These are phyloP conservation scores for Monilinia polystroma DNA, from an alignment of 2,329 filamentous ascomycete species.

Conservation along the genomic window DNA sequence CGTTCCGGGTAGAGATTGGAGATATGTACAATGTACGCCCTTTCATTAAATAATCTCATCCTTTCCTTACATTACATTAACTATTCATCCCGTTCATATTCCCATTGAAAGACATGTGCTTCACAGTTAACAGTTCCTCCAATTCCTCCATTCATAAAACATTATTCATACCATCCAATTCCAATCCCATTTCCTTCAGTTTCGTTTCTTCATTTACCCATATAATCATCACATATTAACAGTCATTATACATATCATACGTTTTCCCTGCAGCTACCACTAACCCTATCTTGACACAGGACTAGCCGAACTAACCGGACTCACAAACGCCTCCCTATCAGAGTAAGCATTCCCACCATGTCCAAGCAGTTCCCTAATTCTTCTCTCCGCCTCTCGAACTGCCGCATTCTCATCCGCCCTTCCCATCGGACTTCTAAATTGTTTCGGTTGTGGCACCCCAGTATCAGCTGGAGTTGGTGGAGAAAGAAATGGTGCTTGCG, in stretches of 20 bases:
- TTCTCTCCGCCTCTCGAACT: slow-evolving; percentile 10
- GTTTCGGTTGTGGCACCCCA: neutral
- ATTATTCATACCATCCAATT: neutral
- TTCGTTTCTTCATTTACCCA: neutral
- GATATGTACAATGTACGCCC: neutral
- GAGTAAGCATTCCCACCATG: neutral
- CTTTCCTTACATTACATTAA: neutral
- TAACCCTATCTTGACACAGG: slow-evolving; percentile 1
- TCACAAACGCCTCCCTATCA: neutral
- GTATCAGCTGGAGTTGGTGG: neutral
- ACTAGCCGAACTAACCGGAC: slow-evolving; percentile 10
- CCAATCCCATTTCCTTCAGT: neutral
- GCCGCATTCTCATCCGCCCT: slow-evolving; percentile 6
- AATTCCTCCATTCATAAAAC: neutral
- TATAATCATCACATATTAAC: neutral
- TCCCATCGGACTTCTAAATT: slow-evolving; percentile 14
- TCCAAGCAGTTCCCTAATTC: slow-evolving; percentile 18
- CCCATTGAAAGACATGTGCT: neutral
- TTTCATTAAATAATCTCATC: neutral
- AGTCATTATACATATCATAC: neutral
- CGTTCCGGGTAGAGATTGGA: neutral
- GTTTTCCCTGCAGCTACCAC: neutral
- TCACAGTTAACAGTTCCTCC: neutral
- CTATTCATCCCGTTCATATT: neutral
- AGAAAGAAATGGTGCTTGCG: neutral